Conservation (phyloP, 176 grass and related monocot species). For the Oryza brachyantha region DNA sequence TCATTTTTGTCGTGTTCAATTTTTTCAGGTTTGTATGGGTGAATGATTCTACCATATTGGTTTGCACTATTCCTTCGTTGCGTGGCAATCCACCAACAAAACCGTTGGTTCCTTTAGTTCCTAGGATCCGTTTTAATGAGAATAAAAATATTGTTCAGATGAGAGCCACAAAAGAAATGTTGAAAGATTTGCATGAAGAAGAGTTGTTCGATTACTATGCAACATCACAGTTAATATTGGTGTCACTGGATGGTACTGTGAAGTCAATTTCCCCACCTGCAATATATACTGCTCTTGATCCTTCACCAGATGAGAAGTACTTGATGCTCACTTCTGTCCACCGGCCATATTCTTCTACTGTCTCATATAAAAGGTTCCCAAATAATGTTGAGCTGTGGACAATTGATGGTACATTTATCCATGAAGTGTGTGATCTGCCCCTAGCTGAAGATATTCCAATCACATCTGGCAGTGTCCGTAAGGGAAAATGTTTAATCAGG, state of each 20-base stretch:
- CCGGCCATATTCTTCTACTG: constrained; percentile 67
- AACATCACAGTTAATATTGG: constrained; percentile 60
- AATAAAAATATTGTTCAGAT: constrained; percentile 60
- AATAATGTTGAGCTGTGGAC: constrained; percentile 84
- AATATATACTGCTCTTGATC: constrained; percentile 70
- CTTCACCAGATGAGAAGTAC: constrained; percentile 80
- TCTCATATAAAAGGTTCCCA: constrained; percentile 76
- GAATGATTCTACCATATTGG: constrained; percentile 56
- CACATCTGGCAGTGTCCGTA: constrained; percentile 66
- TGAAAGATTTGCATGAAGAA: constrained; percentile 72
- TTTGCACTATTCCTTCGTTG: constrained; percentile 59
- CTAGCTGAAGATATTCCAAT: constrained; percentile 93
- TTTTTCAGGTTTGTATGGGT: constrained; percentile 72
- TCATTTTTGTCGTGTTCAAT: constrained; percentile 3
- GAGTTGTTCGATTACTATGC: constrained; percentile 80
- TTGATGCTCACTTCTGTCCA: constrained; percentile 64
- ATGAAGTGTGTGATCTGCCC: constrained; percentile 79
- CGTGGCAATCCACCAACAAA: constrained; percentile 64
- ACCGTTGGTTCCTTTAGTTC: constrained; percentile 57
- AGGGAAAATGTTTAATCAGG: constrained; percentile 69
- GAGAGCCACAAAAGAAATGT: constrained; percentile 68
- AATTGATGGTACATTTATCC: constrained; percentile 54
- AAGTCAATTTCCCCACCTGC: constrained; percentile 49
- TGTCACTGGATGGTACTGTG: constrained; percentile 55
- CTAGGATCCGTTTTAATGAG: constrained; percentile 80